Conservation (phyloP, 2,329 filamentous ascomycete genomes). For the Shiraia sp. region DNA sequence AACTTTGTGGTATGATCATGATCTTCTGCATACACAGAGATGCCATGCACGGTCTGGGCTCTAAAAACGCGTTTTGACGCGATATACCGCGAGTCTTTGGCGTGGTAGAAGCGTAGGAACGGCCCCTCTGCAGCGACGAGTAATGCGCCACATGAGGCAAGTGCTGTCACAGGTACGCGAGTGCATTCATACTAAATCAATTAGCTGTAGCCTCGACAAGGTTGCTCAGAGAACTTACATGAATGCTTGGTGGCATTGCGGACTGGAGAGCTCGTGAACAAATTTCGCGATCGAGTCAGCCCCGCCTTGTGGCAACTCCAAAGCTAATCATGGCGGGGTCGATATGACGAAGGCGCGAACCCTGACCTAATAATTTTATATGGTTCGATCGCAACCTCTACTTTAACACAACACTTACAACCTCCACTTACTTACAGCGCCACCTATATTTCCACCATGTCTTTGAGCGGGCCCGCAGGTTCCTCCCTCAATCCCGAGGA, state of each 20-base stretch:
- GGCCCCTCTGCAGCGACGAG: slow-evolving; percentile 51
- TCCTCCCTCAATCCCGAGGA: slow-evolving; percentile 55
- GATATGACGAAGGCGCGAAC: slow-evolving; percentile 25
- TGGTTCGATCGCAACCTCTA: slow-evolving; percentile 1
- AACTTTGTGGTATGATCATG: slow-evolving; percentile 26
- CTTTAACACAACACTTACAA: neutral
- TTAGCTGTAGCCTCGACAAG: slow-evolving; percentile 16
- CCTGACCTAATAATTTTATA: slow-evolving; percentile 26
- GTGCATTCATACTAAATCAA: slow-evolving; percentile 41
- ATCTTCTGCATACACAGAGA: slow-evolving; percentile 51
- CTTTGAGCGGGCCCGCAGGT: slow-evolving; percentile 39
- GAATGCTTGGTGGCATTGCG: slow-evolving; percentile 41
- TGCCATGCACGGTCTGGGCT: slow-evolving; percentile 75
- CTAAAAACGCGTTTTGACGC: slow-evolving; percentile 59
- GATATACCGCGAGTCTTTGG: slow-evolving; percentile 26
- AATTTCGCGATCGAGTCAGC: slow-evolving; percentile 41
- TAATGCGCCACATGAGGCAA: slow-evolving; percentile 43
- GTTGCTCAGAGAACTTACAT: slow-evolving; percentile 25
- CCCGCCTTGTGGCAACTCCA: slow-evolving; percentile 20
- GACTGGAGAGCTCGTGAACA: slow-evolving; percentile 23
- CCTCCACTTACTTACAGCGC: neutral
- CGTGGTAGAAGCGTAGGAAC: slow-evolving; percentile 45
- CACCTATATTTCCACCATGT: slow-evolving; percentile 29
- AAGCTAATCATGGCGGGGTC: slow-evolving; percentile 16
- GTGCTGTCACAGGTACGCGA: slow-evolving; percentile 51